Evolutionary conservation across 1,284 basidiomycete species (phyloP).

Genomic region (Ustilago hordei): DNA sequence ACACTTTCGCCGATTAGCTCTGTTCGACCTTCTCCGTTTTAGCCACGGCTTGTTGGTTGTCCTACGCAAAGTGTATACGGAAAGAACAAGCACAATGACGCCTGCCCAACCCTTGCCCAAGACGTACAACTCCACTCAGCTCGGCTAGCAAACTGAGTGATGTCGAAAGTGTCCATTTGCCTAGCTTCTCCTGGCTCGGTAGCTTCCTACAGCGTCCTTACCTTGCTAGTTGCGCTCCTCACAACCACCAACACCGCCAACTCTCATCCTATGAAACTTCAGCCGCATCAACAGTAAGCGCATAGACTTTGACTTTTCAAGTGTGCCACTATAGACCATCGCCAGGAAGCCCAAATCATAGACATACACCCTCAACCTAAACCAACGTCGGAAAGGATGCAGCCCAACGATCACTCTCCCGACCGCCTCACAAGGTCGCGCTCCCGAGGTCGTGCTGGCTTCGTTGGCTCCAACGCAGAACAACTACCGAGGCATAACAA

Average conservation of each 20-base stretch:
- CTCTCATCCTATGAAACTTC: too few species aligned
- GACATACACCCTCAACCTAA: neutral
- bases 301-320: neutral
- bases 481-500: slow-evolving; percentile 18
- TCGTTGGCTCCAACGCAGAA: slow-evolving; percentile 21
- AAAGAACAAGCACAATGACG: neutral
- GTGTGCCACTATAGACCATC: neutral
- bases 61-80: too few species aligned
- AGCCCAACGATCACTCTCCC: slow-evolving; percentile 15
- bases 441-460: slow-evolving; percentile 29
- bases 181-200: neutral
- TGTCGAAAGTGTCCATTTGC: neutral
- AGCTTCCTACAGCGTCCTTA: neutral
- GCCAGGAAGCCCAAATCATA: neutral
- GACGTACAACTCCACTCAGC: neutral
- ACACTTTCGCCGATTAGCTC: neutral
- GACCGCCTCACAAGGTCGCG: slow-evolving; percentile 26
- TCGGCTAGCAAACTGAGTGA: slow-evolving; percentile 1
- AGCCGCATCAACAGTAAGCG: neutral
- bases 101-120: neutral
- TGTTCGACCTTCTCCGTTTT: too few species aligned
- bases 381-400: neutral
- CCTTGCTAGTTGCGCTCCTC: neutral
- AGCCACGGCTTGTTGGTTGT: too few species aligned
- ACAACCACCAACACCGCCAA: neutral